These are phyloP conservation scores for Pittosporum tobira DNA, from an alignment of 129 eudicot genomes.

Conservation along the genomic window DNA sequence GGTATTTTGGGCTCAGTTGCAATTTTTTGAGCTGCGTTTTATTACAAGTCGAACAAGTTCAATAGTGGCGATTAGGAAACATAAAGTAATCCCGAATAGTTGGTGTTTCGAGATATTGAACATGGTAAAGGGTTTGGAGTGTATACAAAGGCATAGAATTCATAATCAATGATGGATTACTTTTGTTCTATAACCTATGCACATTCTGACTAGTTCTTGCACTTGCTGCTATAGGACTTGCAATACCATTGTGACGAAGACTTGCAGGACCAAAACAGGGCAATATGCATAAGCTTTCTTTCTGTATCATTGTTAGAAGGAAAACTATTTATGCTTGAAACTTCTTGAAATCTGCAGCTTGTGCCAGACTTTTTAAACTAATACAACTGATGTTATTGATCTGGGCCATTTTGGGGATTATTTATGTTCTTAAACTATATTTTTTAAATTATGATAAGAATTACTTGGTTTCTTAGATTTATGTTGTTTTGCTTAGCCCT, in stretches of 20 bases:
- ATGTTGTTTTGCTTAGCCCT: neutral
- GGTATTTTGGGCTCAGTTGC: neutral
- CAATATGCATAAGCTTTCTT: slow-evolving; percentile 19
- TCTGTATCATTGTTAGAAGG: slow-evolving; percentile 13
- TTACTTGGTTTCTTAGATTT: neutral
- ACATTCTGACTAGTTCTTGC: slow-evolving; percentile 27
- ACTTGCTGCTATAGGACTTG: slow-evolving; percentile 47
- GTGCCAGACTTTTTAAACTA: slow-evolving; percentile 1
- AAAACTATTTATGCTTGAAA: slow-evolving; percentile 11
- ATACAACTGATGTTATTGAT: neutral
- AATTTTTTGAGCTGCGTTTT: neutral
- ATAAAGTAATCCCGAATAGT: neutral
- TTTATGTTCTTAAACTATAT: slow-evolving; percentile 2
- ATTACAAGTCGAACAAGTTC: neutral
- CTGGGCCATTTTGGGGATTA: neutral
- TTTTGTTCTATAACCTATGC: neutral
- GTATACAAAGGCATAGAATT: neutral
- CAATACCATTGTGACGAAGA: slow-evolving; percentile 41
- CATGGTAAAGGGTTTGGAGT: neutral
- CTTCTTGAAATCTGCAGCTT: slow-evolving; percentile 8
- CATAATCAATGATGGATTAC: neutral
- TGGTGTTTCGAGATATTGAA: slow-evolving; percentile 1
- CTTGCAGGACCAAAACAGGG: slow-evolving; percentile 22
- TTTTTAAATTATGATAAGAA: neutral
- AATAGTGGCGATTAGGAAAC: neutral